Evolutionary conservation across 2,329 filamentous ascomycete species (phyloP), one percentile per base, ranked within the genome.

Genomic region (Tolypocladium pustulatum): DNA sequence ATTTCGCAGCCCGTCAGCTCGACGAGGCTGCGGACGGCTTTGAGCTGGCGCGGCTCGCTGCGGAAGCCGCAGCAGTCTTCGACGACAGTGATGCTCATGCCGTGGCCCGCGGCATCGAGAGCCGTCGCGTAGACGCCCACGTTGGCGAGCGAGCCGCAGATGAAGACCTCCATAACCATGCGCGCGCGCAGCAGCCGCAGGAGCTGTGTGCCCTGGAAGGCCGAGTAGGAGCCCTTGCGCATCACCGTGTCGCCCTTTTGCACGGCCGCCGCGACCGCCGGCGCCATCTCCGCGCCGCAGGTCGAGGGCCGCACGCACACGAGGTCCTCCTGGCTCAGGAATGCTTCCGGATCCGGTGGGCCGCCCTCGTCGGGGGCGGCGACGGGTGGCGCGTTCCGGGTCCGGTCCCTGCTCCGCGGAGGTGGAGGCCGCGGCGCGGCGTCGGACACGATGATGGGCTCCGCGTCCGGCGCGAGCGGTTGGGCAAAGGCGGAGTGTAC

Each of bases 51-150:
- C 22, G 77, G 72, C 59, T 85, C 82, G 65, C 79, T 85, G 54
- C 90, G 84, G 67, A 87, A 96, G 13, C 91, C 92, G 58, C 96
- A 84, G 71, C 92, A 97, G 70, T 97, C 91, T 57, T 94, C 87
- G 43, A 97, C 77, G 15, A 97, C 77, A 6, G 89, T 94, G 67
- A 97, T 90, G n/a, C 84, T 80, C 67, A 96, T 86, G 5, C 92
- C 94, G 71, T 97, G 89, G 25, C 88, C 84, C 1, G 90, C 92
- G 13, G 93, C 94, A 68, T 97, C 94, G 62, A 96, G 80, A 4
- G 91, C 91, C 1, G 93, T 97, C 9, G 94, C 93, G 69, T 94
- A 91, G 54, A 97, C 86, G 37, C 91, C 92, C 40, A 95, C 78
- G 67, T 97, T 97, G 51, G 88, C 90, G 55, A 96, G 81, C 52